Evolutionary conservation across 2,329 filamentous ascomycete species (phyloP).

Genomic region (Aschersonia sp.): DNA sequence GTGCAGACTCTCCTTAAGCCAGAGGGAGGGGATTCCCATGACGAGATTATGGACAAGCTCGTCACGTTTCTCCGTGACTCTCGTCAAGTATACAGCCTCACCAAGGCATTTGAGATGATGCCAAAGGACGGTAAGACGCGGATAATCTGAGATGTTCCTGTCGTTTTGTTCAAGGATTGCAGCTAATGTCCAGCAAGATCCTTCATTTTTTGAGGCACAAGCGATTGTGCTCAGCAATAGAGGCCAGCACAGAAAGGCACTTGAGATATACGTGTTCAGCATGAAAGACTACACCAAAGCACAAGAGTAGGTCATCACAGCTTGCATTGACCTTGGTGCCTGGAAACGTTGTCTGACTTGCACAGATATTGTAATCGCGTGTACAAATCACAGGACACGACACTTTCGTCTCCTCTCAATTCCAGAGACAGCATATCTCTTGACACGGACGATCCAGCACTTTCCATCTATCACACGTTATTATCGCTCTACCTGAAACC

Average conservation of each 20-base stretch:
- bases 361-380: constrained; percentile 75
- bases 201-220: constrained; percentile 75
- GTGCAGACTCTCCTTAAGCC: constrained; percentile 40
- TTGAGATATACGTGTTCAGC: constrained; percentile 97
- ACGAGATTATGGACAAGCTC: constrained; percentile 48
- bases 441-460: constrained; percentile 35
- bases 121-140: constrained; percentile 55
- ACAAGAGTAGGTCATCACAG: constrained; percentile 55
- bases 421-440: constrained; percentile 17
- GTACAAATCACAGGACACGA: constrained; percentile 45
- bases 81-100: constrained; percentile 60
- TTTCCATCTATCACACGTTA: constrained; percentile 83
- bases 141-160: background rate
- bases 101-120: constrained; percentile 62
- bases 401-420: constrained; percentile 18
- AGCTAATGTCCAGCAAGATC: constrained; percentile 35
- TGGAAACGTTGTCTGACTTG: constrained; percentile 7
- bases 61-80: constrained; percentile 64
- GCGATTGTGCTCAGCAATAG: constrained; percentile 89
- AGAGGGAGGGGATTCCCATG: constrained; percentile 32
- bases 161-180: background rate
- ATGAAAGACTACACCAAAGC: constrained; percentile 77
- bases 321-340: background rate
- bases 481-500: constrained; percentile 82
- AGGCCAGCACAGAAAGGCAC: constrained; percentile 84